Evolutionary conservation across 169 alveolate species (phyloP), one percentile per base, ranked within the genome.

Genomic region (Plasmodium relictum): DNA sequence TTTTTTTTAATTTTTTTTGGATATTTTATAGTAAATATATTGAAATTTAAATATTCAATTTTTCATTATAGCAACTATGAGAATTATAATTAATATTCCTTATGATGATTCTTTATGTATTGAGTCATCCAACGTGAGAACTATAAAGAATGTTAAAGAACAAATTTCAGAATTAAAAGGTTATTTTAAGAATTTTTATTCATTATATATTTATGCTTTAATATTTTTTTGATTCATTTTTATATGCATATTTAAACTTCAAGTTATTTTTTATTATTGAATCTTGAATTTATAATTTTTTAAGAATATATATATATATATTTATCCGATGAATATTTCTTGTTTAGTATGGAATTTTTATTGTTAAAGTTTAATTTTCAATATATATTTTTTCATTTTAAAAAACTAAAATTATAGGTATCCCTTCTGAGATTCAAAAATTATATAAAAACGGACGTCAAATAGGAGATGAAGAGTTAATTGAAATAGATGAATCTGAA

Each of bases 61-160:
- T 78, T 44, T 59, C 48, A 22, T 78, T 65, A 26, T 54, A 41
- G 22, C 62, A 74, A 48, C 39, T 24, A 78, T 78, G 91, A 61
- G 68, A 56, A 70, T 83, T 41, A 18, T 83, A 37, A 70, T 83
- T 42, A 83, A 83, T 20, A 83, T 83, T 50, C 91, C 91, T 31
- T 61, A 70, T 83, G 91, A 83, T 83, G 91, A 70, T 65, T 83
- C 91, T 6, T 66, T 83, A 69, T 69, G 86, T 83, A 69, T 83
- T 68, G 91, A 83, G 86, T 83, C 91, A 83, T 83, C 66, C 37
- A n/a, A 70, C 45, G 73, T 69, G 26, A 54, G 42, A 54, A 83
- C 72, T 71, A 70, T 83, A 68, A 83, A 69, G 44, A 22, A 83
- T 66, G 83, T 83, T n/a, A 83, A 83, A 56, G 86, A 83, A 62